Evolutionary conservation across 202 grass and related monocot species (phyloP), one percentile per base, ranked within the genome.

Genomic region (Digitaria exilis): DNA sequence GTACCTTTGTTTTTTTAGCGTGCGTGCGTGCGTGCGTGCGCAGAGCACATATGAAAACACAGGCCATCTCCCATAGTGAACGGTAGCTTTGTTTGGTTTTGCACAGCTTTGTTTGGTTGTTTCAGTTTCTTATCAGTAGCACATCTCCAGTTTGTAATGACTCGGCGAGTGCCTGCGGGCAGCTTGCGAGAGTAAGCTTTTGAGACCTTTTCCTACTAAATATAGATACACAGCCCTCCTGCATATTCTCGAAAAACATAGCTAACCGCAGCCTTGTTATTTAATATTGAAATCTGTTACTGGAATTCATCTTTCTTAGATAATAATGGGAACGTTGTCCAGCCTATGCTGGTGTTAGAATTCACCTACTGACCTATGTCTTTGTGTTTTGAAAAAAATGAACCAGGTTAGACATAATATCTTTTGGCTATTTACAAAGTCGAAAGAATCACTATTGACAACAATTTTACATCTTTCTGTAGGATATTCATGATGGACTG

Each of bases 401-500:
- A n/a, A 51, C 29, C 19, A 25, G 73, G 28, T 80, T 25, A 39
- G n/a, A 50, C 2, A 69, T 61, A 16, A 74, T 75, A 29, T 32
- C 16, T 25, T 58, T 69, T n/a, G 26, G 18, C 15, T 25, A 54
- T 71, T 58, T 69, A 58, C 39, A 10, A 57, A 32, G 17, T 65
- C 19, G 9, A 42, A 4, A 31, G 50, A 18, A 30, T 85, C 24
- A 75, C 73, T 28, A 59, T 26, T 59, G 56, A 59, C 24, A 59
- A 28, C 56, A 59, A 29, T 54, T 85, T 61, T 84, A 32, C 70
- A 63, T 88, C 22, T 55, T 66, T 79, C 46, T 83, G 46, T 52
- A 98, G 95, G 92, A 98, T 18, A 87, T 98, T 64, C 95, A 98
- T 57, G 92, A 98, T 44, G 82, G 46, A 22, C 80, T 98, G 42